phyloP scores from a whole-genome alignment of 345 rosid species.

The Cochlearia excelsa region DNA sequence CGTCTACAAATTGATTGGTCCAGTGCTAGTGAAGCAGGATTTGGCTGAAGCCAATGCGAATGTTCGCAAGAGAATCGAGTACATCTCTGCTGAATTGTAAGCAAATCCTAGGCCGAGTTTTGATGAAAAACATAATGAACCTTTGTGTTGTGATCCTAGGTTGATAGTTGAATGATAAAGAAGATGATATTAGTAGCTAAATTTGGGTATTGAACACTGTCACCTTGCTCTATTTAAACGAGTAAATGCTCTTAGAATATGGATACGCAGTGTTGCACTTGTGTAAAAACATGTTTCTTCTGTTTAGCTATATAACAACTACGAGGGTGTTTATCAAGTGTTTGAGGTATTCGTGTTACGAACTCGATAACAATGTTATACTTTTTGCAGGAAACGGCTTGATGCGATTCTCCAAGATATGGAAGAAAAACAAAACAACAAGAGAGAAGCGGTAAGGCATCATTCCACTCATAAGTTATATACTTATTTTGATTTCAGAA shows the following conservation, averaged over 20 bases:
- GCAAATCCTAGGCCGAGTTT: constrained; percentile 26
- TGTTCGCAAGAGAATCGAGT: constrained; percentile 89
- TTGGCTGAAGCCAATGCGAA: constrained; percentile 96
- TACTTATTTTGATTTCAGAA: constrained; percentile 3
- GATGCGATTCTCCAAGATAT: constrained; percentile 82
- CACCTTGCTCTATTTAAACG: background rate
- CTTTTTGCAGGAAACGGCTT: constrained; percentile 73
- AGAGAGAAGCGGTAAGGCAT: constrained; percentile 71
- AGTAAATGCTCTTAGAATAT: background rate
- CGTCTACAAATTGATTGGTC: constrained; percentile 92
- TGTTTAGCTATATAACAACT: constrained; percentile 2
- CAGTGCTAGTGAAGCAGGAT: constrained; percentile 95
- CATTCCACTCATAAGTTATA: constrained; percentile 5
- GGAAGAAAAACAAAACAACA: constrained; percentile 90
- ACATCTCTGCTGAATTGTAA: constrained; percentile 88
- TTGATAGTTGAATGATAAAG: background rate
- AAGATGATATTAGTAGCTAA: background rate
- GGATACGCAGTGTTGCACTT: constrained; percentile 5
- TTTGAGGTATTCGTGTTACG: constrained; percentile 8
- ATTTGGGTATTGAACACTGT: background rate
- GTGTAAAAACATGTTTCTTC: background rate
- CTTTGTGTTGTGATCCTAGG: background rate
- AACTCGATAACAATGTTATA: constrained; percentile 11
- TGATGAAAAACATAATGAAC: background rate
- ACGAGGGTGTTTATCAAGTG: constrained; percentile 8